Evolutionary conservation across 371 early-diverging fungal species (phyloP), one percentile per base, ranked within the genome.

Genomic region (Apophysomyces variabilis): DNA sequence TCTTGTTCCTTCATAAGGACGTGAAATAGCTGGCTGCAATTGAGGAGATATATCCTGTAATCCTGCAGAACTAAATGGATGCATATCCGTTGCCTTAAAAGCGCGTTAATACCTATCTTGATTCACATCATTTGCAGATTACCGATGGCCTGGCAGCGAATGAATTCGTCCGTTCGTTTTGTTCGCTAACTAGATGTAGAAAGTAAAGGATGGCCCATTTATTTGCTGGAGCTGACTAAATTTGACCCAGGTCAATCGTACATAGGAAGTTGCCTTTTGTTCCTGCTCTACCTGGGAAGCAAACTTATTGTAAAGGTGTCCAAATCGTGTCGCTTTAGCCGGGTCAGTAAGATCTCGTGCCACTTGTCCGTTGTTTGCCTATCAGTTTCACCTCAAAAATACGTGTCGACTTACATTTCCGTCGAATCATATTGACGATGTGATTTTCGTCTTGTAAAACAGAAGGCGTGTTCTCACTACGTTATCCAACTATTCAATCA

Each of bases 151-250:
- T 39, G 44, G 60, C 18, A 38, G 66, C 64, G 8, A 5, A 11
- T 13, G 41, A 11, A 13, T 41, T 41, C 21, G 62, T 63, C 45
- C 65, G 54, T 41, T 58, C 69, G 5, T 70, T 63, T 21, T 66
- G 76, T 46, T 85, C 80, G 39, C 87, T 83, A 38, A 90, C 43
- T 4, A 85, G 80, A 5, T 81, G 76, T 56, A 95, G 70, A 41
- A 93, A 80, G 66, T 94, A 90, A 1, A 94, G 77, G 21, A 87
- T 81, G 11, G 94, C 81, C 93, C 94, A 93, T 71, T 85, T 88
- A 39, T 86, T 82, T 32, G 67, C 70, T 50, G 84, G 60, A 8
- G 78, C 77, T 35, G 79, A 63, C 87, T 87, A 26, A 26, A 26
- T 26, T 2, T 26, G 3, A 26, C 32, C 32, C 32, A 26, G 32